Evolutionary conservation across 2,329 filamentous ascomycete genomes (phyloP), one percentile per base, ranked within the genome.

Genomic region (Aspergillus puulaauensis): DNA sequence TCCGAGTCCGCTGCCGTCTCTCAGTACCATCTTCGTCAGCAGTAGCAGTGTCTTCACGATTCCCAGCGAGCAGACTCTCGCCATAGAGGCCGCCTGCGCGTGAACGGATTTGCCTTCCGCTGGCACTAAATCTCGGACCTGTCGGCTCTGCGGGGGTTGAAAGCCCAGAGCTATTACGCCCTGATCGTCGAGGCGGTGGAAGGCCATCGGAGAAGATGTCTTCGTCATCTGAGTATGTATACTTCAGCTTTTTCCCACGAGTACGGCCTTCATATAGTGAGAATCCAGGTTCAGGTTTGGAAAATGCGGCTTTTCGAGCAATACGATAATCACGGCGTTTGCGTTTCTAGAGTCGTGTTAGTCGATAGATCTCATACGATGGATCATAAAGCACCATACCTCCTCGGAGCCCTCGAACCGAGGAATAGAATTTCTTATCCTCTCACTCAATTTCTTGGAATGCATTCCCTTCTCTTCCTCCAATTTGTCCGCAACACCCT

Each of bases 191-290:
- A 17, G 86, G 83, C 12, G 90, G 91, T 6, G 87, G 84, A 17
- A 78, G 77, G 59, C 80, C 93, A 72, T 73, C 83, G 52, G 77
- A 80, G 47, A 86, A 85, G 15, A 88, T 86, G 37, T 88, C 88
- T 64, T 96, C 91, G 23, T 96, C 91, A 52, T 97, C 93, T 0
- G 92, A 96, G 70, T 90, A 99, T 0, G 91, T 99, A 71, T 99
- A 99, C 75, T 93, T 96, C 77, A 96, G 90, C 60, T 93, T 90
- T 80, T 99, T 98, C 56, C 95, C 95, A 58, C 95, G 87, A 5
- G 96, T 99, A 53, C 95, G 90, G 50, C 95, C 95, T 78, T 99
- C 95, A 73, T 99, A 99, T 57, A 96, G 81, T 1, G 93, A 97
- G 71, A 93, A 96, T 4, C 92, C 92, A 9, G 90, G 88, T 66